A percentile compares a stretch with the other conserved stretches of the same genome.
Evolutionary conservation across 495 filamentous ascomycete species (phyloP).

Genomic region (Xylaria nigripes): DNA sequence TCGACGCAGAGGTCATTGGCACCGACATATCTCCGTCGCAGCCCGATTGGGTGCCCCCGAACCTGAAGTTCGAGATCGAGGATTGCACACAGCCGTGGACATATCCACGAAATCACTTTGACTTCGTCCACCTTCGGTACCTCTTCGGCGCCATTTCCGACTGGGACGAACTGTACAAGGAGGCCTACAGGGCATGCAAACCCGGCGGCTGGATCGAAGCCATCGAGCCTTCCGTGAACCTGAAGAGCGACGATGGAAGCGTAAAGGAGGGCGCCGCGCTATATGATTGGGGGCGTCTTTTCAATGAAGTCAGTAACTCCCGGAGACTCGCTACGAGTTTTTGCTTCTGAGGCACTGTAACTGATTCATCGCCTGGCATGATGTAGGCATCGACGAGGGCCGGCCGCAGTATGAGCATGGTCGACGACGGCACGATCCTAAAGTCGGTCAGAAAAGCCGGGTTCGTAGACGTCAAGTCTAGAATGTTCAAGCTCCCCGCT

Average conservation of each 20-base stretch:
- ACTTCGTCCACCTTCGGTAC: slow-evolving; percentile 56
- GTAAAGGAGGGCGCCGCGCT: slow-evolving; percentile 14
- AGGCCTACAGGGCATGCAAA: slow-evolving; percentile 13
- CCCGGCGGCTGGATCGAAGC: slow-evolving; percentile 25
- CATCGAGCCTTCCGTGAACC: slow-evolving; percentile 14
- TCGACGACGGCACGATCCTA: slow-evolving; percentile 10
- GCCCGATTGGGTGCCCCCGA: slow-evolving; percentile 42
- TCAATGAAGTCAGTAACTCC: slow-evolving; percentile 11
- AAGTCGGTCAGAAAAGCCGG: slow-evolving; percentile 35
- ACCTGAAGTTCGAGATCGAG: slow-evolving; percentile 50
- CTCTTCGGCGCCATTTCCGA: slow-evolving; percentile 49
- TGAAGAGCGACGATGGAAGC: slow-evolving; percentile 22
- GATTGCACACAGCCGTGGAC: slow-evolving; percentile 49
- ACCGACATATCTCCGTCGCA: slow-evolving; percentile 48
- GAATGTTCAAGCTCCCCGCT: slow-evolving; percentile 43
- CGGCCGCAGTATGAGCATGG: slow-evolving; percentile 14
- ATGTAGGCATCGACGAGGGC: slow-evolving; percentile 2
- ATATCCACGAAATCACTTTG: slow-evolving; percentile 46
- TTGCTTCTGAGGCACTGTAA: not conserved
- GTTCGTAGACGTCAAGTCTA: slow-evolving; percentile 41
- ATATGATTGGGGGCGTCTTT: slow-evolving; percentile 14
- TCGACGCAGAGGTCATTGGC: slow-evolving; percentile 44
- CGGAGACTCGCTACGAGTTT: not conserved
- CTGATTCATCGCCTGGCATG: not conserved
- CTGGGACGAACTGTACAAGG: slow-evolving; percentile 40